Conservation (phyloP, 257 asterid genomes). For the Solanum lycopersicoides region DNA sequence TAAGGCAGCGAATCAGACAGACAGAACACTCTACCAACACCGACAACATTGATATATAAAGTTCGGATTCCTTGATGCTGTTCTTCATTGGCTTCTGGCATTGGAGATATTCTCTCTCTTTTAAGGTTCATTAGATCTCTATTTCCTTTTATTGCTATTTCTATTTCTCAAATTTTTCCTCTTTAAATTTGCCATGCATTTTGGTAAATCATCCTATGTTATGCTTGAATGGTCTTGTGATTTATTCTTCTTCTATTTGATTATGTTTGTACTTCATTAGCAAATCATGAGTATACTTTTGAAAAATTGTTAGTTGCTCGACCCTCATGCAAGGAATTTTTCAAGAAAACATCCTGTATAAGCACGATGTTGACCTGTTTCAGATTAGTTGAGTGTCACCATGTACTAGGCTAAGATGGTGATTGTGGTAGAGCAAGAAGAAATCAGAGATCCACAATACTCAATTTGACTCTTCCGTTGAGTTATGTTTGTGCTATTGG, state of each 20-base stretch:
- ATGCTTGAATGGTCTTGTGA: neutral
- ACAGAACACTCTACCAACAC: neutral
- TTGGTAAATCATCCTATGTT: neutral
- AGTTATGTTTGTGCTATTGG: neutral
- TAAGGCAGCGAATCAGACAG: neutral
- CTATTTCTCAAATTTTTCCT: neutral
- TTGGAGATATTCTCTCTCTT: neutral
- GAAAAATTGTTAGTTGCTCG: neutral
- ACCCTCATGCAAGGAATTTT: neutral
- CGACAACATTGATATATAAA: neutral
- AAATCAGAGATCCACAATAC: neutral
- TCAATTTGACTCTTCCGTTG: neutral
- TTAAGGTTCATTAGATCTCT: neutral
- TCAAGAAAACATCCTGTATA: neutral
- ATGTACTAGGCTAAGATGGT: neutral
- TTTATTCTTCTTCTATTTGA: neutral
- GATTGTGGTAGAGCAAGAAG: neutral
- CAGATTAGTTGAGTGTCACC: neutral
- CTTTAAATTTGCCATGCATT: neutral
- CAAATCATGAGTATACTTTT: neutral
- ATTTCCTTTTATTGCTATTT: neutral
- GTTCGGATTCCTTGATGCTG: neutral
- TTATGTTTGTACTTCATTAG: neutral
- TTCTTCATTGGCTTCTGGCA: neutral
- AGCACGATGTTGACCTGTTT: neutral